A percentile compares a stretch with the other conserved stretches of the same genome.
Conservation (phyloP, 192 early-diverging fungal species). For the Coemansia sp. region DNA sequence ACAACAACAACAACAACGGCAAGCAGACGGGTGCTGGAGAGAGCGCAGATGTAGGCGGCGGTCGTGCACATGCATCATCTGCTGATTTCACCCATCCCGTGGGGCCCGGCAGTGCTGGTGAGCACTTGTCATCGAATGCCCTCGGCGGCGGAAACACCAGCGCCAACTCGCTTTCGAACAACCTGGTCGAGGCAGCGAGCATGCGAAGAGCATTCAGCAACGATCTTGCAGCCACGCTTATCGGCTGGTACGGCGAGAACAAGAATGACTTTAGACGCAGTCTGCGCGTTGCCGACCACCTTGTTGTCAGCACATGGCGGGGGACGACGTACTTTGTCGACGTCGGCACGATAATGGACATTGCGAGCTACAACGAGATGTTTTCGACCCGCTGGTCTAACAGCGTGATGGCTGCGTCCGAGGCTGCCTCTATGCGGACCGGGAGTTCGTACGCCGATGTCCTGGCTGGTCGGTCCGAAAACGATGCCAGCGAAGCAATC, state of each 20-base stretch:
- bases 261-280: slow-evolving; percentile 34
- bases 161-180: not conserved
- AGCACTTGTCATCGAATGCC: not conserved
- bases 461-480: slow-evolving; percentile 11
- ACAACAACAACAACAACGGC: too few relatives aligned
- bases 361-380: slow-evolving; percentile 48
- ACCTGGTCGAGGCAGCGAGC: not conserved
- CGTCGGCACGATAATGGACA: slow-evolving; percentile 43
- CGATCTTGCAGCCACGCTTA: slow-evolving; percentile 37
- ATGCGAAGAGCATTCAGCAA: slow-evolving; percentile 4
- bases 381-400: slow-evolving; percentile 38
- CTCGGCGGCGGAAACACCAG: not conserved
- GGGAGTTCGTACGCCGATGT: not conserved
- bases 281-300: slow-evolving; percentile 41
- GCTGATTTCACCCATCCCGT: slow-evolving; percentile 1
- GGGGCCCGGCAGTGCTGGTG: not conserved
- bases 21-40: not conserved
- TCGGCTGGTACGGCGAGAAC: slow-evolving; percentile 54
- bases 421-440: slow-evolving; percentile 6
- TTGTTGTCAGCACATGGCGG: slow-evolving; percentile 55
- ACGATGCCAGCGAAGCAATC: slow-evolving; percentile 13
- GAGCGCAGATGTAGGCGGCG: not conserved
- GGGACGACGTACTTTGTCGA: slow-evolving; percentile 55
- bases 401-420: slow-evolving; percentile 18
- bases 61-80: not conserved